These are phyloP conservation scores for Colletotrichum chlorophyti DNA, from an alignment of 2,329 filamentous ascomycete genomes.

Conservation along the genomic window DNA sequence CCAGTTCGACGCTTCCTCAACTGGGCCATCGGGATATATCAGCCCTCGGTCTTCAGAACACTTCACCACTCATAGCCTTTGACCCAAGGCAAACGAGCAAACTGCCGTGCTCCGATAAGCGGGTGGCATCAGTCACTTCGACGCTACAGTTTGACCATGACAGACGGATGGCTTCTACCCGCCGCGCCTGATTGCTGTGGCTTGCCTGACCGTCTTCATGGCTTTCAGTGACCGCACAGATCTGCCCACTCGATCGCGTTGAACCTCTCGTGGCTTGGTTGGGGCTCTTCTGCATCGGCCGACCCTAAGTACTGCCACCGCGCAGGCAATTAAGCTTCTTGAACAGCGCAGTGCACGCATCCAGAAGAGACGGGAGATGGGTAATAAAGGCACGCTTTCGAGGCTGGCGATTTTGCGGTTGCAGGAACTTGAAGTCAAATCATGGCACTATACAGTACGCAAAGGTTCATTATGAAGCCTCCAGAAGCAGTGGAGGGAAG, in stretches of 20 bases:
- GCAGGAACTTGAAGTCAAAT: not conserved
- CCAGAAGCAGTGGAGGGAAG: not conserved
- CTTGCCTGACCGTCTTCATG: slow-evolving; percentile 11
- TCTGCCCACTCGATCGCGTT: slow-evolving; percentile 1
- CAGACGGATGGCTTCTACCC: slow-evolving; percentile 24
- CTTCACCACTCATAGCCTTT: not conserved
- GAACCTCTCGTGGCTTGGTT: slow-evolving; percentile 10
- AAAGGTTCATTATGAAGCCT: too few species aligned
- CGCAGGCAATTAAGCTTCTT: too few species aligned
- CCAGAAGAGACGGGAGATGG: slow-evolving; percentile 1
- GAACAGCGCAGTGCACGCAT: slow-evolving; percentile 2
- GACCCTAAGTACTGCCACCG: not conserved
- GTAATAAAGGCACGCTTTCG: not conserved
- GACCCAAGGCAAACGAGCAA: slow-evolving; percentile 2
- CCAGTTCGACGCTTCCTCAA: not conserved
- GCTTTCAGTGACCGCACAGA: not conserved
- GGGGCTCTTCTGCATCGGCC: not conserved
- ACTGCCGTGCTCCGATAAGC: not conserved
- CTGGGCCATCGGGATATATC: not conserved
- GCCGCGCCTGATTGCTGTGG: slow-evolving; percentile 10
- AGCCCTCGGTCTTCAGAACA: not conserved
- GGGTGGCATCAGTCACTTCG: not conserved
- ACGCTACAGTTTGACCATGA: slow-evolving; percentile 12
- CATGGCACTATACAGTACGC: not conserved
- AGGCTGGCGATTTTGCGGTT: not conserved